Conservation (phyloP, 2,329 filamentous ascomycete genomes). For the Beauveria brongniartii region DNA sequence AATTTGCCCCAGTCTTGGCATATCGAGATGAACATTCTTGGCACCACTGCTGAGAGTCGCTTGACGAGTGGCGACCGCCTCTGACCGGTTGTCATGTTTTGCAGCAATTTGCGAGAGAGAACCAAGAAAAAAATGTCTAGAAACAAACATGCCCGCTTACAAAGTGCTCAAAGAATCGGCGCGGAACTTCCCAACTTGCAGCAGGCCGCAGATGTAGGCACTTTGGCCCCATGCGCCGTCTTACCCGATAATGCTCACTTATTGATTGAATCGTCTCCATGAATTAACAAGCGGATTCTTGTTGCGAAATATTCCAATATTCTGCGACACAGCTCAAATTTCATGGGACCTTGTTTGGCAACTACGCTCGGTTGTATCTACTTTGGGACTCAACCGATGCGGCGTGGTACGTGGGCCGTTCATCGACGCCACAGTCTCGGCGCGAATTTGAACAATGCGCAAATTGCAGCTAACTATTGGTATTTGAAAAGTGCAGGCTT, state of each 20-base stretch:
- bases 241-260: not conserved
- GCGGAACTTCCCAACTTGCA: not conserved
- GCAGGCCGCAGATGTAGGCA: not conserved
- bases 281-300: not conserved
- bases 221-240: not conserved
- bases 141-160: not conserved
- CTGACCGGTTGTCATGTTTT: not conserved
- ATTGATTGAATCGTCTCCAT: not conserved
- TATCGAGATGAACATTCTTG: not conserved
- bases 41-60: not conserved
- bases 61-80: not conserved
- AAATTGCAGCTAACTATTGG: not conserved
- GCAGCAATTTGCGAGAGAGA: no score
- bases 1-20: not conserved
- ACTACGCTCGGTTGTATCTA: not conserved
- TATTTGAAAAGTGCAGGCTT: not conserved
- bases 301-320: not conserved
- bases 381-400: constrained; percentile 3
- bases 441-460: not conserved
- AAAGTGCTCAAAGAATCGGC: no score
- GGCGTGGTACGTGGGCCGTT: not conserved
- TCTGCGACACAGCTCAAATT: not conserved
- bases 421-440: not conserved
- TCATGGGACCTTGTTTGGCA: not conserved
- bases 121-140: no score